These are phyloP conservation scores for Talaromyces sp. DNA, from an alignment of 2,329 filamentous ascomycete genomes.

Conservation along the genomic window DNA sequence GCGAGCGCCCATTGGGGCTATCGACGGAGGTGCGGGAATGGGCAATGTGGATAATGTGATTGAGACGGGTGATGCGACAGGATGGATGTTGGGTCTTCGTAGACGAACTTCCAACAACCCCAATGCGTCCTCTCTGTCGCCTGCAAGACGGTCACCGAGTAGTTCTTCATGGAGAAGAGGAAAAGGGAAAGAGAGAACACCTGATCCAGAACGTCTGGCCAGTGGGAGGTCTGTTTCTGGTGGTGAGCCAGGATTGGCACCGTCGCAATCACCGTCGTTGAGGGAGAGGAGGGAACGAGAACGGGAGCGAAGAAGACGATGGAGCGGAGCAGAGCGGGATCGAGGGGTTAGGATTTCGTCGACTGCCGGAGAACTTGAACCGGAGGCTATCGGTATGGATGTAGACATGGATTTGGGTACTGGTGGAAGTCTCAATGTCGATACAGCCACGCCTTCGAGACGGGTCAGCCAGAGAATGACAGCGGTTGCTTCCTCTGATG, in stretches of 20 bases:
- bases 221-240: neutral
- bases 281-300: neutral
- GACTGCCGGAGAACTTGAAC: neutral
- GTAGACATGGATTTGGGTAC: neutral
- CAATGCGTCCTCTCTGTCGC: neutral
- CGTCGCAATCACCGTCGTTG: neutral
- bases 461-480: neutral
- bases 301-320: neutral
- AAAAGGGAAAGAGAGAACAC: neutral
- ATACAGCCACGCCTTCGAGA: neutral
- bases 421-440: neutral
- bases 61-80: slow-evolving; percentile 1
- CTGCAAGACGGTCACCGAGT: neutral
- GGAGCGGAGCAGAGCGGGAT: neutral
- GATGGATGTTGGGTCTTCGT: neutral
- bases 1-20: neutral
- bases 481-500: neutral
- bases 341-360: neutral
- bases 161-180: neutral
- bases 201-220: neutral
- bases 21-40: neutral
- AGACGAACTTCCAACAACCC: neutral
- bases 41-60: slow-evolving; percentile 3
- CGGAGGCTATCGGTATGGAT: neutral
- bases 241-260: neutral